A percentile compares a stretch with the other conserved stretches of the same genome.
These are phyloP conservation scores for Penicillium canescens DNA, from an alignment of 495 filamentous ascomycete genomes.

Conservation along the genomic window DNA sequence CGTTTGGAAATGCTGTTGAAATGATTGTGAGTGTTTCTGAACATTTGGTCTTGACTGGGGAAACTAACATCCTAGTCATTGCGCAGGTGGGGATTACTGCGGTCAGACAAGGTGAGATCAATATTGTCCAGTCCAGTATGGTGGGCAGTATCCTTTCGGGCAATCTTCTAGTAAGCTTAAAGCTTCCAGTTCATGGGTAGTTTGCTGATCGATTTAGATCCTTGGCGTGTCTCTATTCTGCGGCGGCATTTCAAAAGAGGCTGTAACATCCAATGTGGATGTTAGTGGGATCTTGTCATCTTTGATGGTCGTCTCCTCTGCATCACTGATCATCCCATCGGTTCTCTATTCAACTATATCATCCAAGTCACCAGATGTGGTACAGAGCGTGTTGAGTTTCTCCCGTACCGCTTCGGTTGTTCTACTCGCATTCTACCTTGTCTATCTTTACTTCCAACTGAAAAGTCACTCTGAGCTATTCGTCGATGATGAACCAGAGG, in stretches of 20 bases:
- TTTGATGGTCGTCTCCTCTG: slow-evolving; percentile 27
- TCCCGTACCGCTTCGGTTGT: slow-evolving; percentile 39
- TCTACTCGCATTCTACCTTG: slow-evolving; percentile 65
- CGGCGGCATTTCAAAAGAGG: slow-evolving; percentile 20
- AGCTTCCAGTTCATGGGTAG: background rate
- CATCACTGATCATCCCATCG: slow-evolving; percentile 26
- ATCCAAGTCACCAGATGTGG: slow-evolving; percentile 25
- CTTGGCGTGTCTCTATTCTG: slow-evolving; percentile 22
- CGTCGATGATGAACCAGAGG: slow-evolving; percentile 12
- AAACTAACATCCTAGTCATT: background rate
- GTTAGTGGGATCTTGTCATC: slow-evolving; percentile 22
- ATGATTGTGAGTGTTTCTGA: slow-evolving; percentile 20
- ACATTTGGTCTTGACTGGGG: background rate
- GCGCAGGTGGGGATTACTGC: slow-evolving; percentile 25
- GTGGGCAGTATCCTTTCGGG: slow-evolving; percentile 30
- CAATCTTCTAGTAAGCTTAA: slow-evolving; percentile 19
- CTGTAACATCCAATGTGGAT: slow-evolving; percentile 19
- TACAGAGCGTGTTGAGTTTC: slow-evolving; percentile 47
- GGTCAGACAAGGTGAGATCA: slow-evolving; percentile 20
- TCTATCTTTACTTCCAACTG: slow-evolving; percentile 63
- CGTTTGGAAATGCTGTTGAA: slow-evolving; percentile 31
- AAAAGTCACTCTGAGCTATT: slow-evolving; percentile 28
- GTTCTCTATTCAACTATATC: slow-evolving; percentile 23
- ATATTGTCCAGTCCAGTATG: slow-evolving; percentile 28
- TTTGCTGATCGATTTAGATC: slow-evolving; percentile 13